phyloP scores from a whole-genome alignment of 768 basidiomycete species.

The Boletus huronensis region DNA sequence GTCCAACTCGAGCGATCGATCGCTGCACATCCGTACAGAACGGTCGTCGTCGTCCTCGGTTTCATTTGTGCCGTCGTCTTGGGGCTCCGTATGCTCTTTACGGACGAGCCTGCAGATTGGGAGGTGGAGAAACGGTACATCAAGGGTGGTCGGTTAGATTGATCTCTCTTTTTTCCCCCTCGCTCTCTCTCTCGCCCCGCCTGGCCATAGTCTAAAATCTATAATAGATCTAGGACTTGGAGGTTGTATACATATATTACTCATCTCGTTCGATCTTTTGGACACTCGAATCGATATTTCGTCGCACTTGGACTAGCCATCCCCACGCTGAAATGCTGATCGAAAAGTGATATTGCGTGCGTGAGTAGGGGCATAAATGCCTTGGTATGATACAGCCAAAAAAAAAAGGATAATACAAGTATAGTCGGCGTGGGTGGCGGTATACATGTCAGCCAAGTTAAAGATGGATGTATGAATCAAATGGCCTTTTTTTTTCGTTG shows the following conservation, averaged over 20 bases:
- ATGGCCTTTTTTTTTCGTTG: background rate
- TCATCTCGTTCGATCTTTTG: no score
- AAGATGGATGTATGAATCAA: background rate
- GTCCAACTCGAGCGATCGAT: conserved; percentile 7
- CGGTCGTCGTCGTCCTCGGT: conserved; percentile 1
- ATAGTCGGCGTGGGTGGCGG: background rate
- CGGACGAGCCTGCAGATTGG: conserved; percentile 17
- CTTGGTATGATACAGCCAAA: conserved; percentile 11
- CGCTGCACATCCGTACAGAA: conserved; percentile 21
- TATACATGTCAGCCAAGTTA: background rate
- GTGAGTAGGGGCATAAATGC: no score
- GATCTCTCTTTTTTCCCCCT: no score
- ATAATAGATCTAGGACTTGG: no score
- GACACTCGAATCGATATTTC: no score
- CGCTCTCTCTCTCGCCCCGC: background rate
- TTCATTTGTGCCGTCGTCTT: conserved; percentile 7
- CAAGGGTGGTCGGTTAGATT: conserved; percentile 26
- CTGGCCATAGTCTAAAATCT: no score
- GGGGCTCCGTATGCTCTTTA: conserved; percentile 11
- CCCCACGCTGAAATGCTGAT: no score
- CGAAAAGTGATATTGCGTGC: background rate
- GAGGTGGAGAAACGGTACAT: conserved; percentile 13
- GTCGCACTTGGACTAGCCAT: no score
- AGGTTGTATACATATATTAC: background rate
- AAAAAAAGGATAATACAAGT: no score